Evolutionary conservation across 345 rosid species (phyloP).

Genomic region (Camelina laxa): DNA sequence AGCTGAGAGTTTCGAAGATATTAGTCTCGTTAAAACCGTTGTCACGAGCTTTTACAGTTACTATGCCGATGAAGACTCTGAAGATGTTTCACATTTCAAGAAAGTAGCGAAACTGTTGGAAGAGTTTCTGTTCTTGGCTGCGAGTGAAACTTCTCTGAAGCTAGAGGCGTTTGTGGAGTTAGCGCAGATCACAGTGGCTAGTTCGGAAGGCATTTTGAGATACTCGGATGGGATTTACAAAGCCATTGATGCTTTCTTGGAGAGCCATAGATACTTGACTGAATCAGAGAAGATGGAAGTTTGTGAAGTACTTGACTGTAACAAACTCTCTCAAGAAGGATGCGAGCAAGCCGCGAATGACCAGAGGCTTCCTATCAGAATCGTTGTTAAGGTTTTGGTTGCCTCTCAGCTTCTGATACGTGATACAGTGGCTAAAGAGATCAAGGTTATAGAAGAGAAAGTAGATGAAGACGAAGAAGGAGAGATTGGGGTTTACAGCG

Average conservation of each 20-base stretch:
- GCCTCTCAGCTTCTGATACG: slow-evolving; percentile 66
- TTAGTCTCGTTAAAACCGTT: slow-evolving; percentile 63
- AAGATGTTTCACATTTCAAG: slow-evolving; percentile 37
- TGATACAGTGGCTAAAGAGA: slow-evolving; percentile 51
- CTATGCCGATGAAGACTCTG: slow-evolving; percentile 29
- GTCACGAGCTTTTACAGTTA: slow-evolving; percentile 60
- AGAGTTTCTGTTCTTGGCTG: slow-evolving; percentile 65
- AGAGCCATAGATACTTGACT: slow-evolving; percentile 62
- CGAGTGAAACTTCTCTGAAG: slow-evolving; percentile 61
- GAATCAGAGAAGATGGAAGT: slow-evolving; percentile 69
- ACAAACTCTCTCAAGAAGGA: slow-evolving; percentile 67
- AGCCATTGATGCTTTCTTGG: slow-evolving; percentile 73
- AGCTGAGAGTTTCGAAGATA: slow-evolving; percentile 51
- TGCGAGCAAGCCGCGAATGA: slow-evolving; percentile 66
- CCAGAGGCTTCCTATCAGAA: slow-evolving; percentile 67
- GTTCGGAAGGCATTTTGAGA: slow-evolving; percentile 49
- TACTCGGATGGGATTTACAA: slow-evolving; percentile 72
- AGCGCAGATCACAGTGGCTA: slow-evolving; percentile 59
- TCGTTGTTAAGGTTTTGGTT: slow-evolving; percentile 60
- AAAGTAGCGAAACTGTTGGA: slow-evolving; percentile 70
- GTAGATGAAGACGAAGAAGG: slow-evolving; percentile 36
- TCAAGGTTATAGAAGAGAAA: slow-evolving; percentile 37
- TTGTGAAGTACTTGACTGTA: slow-evolving; percentile 67
- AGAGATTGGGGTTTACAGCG: slow-evolving; percentile 27
- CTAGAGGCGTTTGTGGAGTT: slow-evolving; percentile 54